Evolutionary conservation across 106 monocot species (phyloP), one percentile per base, ranked within the genome.

Genomic region (Amphibolis antarctica): DNA sequence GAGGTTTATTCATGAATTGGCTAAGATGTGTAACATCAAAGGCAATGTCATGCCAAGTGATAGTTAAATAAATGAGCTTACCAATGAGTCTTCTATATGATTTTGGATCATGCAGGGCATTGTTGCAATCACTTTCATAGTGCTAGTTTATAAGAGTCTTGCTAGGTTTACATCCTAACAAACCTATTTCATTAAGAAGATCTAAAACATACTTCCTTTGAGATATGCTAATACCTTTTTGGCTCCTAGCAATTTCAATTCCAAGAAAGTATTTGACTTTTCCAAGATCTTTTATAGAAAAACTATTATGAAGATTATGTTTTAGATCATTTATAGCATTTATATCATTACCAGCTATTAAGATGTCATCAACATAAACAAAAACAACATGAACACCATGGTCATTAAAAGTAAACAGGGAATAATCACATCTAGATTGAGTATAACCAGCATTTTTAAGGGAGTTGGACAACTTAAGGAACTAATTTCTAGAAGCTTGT

Each of bases 251-350:
- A 0, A 69, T 42, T 30, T 70, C 76, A 12, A 76, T 22, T 11
- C 70, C 76, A n/a, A 76, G 21, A 60, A 76, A 69, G 55, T 64
- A 64, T 46, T 70, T 65, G 3, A 59, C 23, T 0, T 0, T 17
- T 6, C 70, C 70, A 0, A 76, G 21, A 42, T 70, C 64, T 42
- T 76, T 76, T 1, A 76, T 55, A 23, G 64, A 14, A 65, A 76
- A 76, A 0, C 19, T 28, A 3, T 1, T 20, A 17, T 21, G 2
- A 0, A 53, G 55, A n/a, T 31, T 25, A 5, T 22, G 0, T 25
- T 59, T 65, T 14, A 65, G 28, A 3, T 1, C 0, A 24, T 0
- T 28, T 1, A 55, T 48, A 5, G 0, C 20, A 0, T 27, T 6
- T 9, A 5, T 0, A 51, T 56, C 50, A 49, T 76, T 48, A 19